These are phyloP conservation scores for Buddleja alternifolia DNA, from an alignment of 257 asterid species.

Conservation along the genomic window DNA sequence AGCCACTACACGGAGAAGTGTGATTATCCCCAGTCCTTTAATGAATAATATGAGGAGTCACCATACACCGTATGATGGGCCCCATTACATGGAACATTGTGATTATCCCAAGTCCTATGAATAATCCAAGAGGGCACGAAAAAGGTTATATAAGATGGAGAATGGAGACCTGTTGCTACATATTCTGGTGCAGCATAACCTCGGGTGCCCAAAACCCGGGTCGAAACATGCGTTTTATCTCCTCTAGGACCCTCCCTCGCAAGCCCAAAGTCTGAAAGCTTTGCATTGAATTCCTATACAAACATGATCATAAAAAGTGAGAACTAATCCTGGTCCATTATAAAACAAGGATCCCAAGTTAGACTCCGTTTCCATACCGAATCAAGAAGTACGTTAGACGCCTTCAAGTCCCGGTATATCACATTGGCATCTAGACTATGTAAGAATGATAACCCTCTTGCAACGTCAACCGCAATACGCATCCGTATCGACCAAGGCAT, in stretches of 20 bases:
- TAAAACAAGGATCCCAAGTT: neutral
- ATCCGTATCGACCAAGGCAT: conserved; percentile 54
- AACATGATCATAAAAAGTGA: neutral
- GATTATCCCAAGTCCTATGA: too few species aligned
- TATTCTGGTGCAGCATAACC: conserved; percentile 71
- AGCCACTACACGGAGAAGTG: too few species aligned
- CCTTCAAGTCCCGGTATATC: conserved; percentile 62
- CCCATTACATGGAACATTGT: too few species aligned
- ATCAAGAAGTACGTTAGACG: conserved; percentile 57
- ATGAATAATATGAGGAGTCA: too few species aligned
- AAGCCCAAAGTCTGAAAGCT: conserved; percentile 62
- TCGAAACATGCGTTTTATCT: conserved; percentile 58
- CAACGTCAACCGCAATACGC: conserved; percentile 52
- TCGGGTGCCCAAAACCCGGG: conserved; percentile 55
- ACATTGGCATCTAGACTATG: conserved; percentile 54
- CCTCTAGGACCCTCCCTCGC: conserved; percentile 63
- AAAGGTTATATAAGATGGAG: too few species aligned
- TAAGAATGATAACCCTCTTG: conserved; percentile 53
- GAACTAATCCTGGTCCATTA: neutral
- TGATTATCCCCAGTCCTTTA: too few species aligned
- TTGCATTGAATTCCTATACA: conserved; percentile 55
- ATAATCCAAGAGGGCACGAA: too few species aligned
- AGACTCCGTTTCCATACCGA: conserved; percentile 35
- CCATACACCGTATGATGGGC: too few species aligned
- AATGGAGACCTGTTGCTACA: conserved; percentile 53